Percentiles rank a stretch among this genome's conserved stretches.
Evolutionary conservation across 306 rosid genomes (phyloP).

Genomic region (Potentilla sterilis): DNA sequence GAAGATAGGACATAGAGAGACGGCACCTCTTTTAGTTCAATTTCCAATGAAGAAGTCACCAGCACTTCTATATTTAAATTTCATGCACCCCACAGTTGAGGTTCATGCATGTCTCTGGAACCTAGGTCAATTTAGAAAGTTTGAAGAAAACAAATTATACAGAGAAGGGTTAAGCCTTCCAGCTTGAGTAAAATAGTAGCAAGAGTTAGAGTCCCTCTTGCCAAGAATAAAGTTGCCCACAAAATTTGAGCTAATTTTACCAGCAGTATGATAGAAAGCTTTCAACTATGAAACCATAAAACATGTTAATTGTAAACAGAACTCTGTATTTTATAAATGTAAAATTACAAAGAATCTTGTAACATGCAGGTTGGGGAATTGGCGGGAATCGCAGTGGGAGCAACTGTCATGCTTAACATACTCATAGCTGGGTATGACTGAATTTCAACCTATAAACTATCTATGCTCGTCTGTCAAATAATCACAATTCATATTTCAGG

Average conservation of each 20-base stretch:
- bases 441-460: conserved; percentile 7
- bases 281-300: background rate
- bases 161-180: background rate
- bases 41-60: conserved; percentile 6
- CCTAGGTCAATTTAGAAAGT: conserved; percentile 5
- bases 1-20: background rate
- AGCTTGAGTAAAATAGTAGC: background rate
- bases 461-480: background rate
- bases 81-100: background rate
- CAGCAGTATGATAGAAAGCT: background rate
- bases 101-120: conserved; percentile 18
- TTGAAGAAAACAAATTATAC: background rate
- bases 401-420: conserved; percentile 82
- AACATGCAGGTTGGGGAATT: conserved; percentile 71
- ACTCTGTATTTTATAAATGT: background rate
- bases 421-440: conserved; percentile 81
- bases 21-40: conserved; percentile 10
- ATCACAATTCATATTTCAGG: background rate
- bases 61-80: background rate
- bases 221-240: background rate
- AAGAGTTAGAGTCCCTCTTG: background rate
- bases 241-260: background rate
- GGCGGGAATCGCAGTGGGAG: conserved; percentile 91
- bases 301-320: background rate
- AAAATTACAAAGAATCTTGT: background rate